These are phyloP conservation scores for Phyllosticta paracitricarpa DNA, from an alignment of 2,329 filamentous ascomycete genomes.

Conservation along the genomic window DNA sequence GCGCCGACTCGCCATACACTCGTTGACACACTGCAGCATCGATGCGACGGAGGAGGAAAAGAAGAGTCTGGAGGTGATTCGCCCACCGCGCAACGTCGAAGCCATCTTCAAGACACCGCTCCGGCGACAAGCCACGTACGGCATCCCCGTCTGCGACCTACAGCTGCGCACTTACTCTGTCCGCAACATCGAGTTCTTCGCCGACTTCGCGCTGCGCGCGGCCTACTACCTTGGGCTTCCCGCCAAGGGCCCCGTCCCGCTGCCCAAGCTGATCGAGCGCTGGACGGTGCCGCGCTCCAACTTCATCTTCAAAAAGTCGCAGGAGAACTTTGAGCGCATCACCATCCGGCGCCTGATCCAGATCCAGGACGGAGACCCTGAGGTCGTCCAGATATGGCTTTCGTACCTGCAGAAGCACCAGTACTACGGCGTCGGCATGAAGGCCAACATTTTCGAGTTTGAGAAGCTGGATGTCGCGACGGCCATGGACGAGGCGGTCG, in stretches of 20 bases:
- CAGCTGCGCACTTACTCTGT: slow-evolving; percentile 86
- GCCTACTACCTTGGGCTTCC: slow-evolving; percentile 89
- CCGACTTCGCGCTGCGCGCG: slow-evolving; percentile 86
- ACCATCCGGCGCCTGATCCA: slow-evolving; percentile 80
- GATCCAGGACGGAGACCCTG: slow-evolving; percentile 82
- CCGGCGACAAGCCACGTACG: slow-evolving; percentile 61
- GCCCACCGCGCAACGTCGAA: slow-evolving; percentile 63
- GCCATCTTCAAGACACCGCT: slow-evolving; percentile 79
- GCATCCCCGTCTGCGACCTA: slow-evolving; percentile 78
- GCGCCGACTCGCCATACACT: background rate
- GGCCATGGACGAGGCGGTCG: slow-evolving; percentile 35
- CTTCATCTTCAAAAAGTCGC: slow-evolving; percentile 94
- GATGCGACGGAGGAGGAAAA: background rate
- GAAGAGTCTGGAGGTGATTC: slow-evolving; percentile 22
- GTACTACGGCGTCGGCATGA: slow-evolving; percentile 96
- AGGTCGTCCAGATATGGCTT: slow-evolving; percentile 84
- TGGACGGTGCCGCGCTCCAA: slow-evolving; percentile 87
- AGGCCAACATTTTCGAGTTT: slow-evolving; percentile 93
- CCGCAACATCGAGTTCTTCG: slow-evolving; percentile 86
- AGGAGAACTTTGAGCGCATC: slow-evolving; percentile 94
- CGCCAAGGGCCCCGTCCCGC: slow-evolving; percentile 72
- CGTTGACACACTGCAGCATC: background rate
- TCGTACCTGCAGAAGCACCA: slow-evolving; percentile 86
- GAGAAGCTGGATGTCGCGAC: slow-evolving; percentile 42
- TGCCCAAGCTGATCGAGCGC: slow-evolving; percentile 78